These are phyloP conservation scores for Vanderwaltozyma verrucispora DNA, from an alignment of 805 yeast species.

Conservation along the genomic window DNA sequence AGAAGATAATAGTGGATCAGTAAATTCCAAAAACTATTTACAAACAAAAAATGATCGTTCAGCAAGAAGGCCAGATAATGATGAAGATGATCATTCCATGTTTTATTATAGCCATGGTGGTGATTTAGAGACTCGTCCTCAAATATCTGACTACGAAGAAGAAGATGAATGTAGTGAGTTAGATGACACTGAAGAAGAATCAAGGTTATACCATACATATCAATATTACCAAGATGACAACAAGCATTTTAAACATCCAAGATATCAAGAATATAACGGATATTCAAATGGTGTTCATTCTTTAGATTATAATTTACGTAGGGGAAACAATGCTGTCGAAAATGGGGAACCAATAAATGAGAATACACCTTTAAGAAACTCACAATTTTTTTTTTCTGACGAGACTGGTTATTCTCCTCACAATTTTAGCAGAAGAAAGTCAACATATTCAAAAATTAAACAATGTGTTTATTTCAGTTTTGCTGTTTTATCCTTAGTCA, in stretches of 20 bases:
- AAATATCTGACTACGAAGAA: constrained; percentile 25
- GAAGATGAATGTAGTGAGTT: constrained; percentile 10
- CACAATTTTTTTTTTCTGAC: neutral
- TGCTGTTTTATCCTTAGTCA: constrained; percentile 38
- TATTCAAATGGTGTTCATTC: neutral
- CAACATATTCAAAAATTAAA: constrained; percentile 26
- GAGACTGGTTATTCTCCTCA: constrained; percentile 37
- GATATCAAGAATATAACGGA: neutral
- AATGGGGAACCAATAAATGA: constrained; percentile 7
- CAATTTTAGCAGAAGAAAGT: constrained; percentile 31
- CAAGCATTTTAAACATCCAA: neutral
- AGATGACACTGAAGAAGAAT: constrained; percentile 7
- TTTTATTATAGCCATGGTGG: constrained; percentile 26
- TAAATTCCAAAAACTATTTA: too few species aligned
- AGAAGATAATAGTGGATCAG: neutral
- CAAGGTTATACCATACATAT: constrained; percentile 1
- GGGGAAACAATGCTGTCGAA: neutral
- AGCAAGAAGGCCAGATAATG: constrained; percentile 4
- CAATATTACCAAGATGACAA: constrained; percentile 1
- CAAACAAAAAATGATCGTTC: constrained; percentile 2
- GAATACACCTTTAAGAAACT: constrained; percentile 13
- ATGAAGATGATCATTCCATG: constrained; percentile 25
- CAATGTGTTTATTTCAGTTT: constrained; percentile 29
- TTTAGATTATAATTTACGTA: neutral
- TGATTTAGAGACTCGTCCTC: constrained; percentile 23